phyloP scores from a whole-genome alignment of 2,329 filamentous ascomycete genomes.

The Alternaria angustiovoidea region DNA sequence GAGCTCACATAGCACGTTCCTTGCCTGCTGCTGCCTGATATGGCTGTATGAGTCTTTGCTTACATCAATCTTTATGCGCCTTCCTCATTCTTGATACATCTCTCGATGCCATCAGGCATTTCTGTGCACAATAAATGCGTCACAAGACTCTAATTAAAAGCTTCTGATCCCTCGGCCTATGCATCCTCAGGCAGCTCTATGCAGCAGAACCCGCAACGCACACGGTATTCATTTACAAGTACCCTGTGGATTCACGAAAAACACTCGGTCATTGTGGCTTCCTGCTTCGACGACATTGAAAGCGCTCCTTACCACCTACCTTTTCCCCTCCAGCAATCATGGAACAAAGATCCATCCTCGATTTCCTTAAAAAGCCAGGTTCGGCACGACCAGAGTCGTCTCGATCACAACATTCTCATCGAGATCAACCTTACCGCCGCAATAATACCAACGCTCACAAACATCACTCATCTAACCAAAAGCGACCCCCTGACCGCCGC shows the following conservation, averaged over 20 bases:
- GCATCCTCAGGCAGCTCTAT: neutral
- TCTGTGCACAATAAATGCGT: neutral
- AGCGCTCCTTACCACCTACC: no score
- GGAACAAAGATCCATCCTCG: conserved; percentile 34
- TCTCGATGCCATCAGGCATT: neutral
- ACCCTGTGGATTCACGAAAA: neutral
- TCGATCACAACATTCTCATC: conserved; percentile 18
- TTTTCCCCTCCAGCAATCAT: conserved; percentile 16
- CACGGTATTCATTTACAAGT: neutral
- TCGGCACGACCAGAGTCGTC: conserved; percentile 10
- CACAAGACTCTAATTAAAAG: neutral
- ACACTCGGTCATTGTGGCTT: neutral
- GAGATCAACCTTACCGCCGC: conserved; percentile 28
- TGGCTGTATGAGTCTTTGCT: neutral
- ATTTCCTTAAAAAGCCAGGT: conserved; percentile 25
- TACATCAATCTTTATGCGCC: neutral
- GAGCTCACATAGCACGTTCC: conserved; percentile 6
- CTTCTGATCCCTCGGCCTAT: neutral
- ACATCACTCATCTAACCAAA: neutral
- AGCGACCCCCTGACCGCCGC: conserved; percentile 27
- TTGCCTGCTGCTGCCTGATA: conserved; percentile 24
- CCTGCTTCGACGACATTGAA: neutral
- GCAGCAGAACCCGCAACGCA: neutral
- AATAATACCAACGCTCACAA: conserved; percentile 11
- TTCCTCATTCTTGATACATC: neutral